phyloP scores from a whole-genome alignment of 2,329 filamentous ascomycete genomes.

The Pyricularia pennisetigena region DNA sequence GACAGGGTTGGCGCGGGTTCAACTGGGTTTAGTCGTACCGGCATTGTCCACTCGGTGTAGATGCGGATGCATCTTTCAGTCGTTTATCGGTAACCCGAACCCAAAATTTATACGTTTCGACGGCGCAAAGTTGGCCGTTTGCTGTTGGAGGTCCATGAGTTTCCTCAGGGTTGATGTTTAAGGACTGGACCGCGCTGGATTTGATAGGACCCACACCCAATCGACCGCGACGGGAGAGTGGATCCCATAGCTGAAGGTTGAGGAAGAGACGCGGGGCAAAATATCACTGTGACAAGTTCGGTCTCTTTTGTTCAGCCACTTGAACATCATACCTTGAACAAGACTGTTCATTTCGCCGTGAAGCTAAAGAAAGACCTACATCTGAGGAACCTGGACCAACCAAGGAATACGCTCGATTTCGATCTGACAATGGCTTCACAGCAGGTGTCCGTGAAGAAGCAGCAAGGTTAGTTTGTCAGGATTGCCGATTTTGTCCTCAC shows the following conservation, averaged over 20 bases:
- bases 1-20: neutral
- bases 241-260: neutral
- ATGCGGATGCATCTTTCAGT: constrained; percentile 84
- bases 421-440: constrained; percentile 28
- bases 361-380: neutral
- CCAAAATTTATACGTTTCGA: neutral
- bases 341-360: neutral
- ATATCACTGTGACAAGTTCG: neutral
- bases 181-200: neutral
- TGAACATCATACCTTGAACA: neutral
- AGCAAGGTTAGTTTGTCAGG: constrained; percentile 51
- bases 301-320: neutral
- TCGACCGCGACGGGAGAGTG: neutral
- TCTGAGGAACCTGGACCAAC: neutral
- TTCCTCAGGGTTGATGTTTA: neutral
- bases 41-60: constrained; percentile 86
- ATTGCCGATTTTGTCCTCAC: neutral
- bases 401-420: neutral
- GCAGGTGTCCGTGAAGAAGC: constrained; percentile 49
- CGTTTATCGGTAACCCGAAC: neutral
- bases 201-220: neutral
- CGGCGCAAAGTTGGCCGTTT: neutral
- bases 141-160: neutral
- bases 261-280: neutral
- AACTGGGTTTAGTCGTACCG: constrained; percentile 43